Conservation (phyloP, 805 yeast genomes). For the Ogataea nitratoaversa region DNA sequence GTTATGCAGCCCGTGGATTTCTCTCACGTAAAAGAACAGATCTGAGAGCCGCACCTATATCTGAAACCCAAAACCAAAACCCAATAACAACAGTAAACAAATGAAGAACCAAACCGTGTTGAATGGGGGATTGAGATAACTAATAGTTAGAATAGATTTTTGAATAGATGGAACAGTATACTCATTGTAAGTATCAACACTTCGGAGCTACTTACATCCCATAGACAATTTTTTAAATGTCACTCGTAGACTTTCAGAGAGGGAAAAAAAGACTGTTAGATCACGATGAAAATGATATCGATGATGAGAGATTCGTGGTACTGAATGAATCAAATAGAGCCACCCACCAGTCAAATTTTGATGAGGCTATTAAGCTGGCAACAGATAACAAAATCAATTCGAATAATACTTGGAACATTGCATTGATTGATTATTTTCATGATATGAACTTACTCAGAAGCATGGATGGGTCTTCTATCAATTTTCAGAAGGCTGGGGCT, state of each 20-base stretch:
- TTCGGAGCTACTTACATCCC: no score
- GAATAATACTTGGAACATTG: slow-evolving; percentile 47
- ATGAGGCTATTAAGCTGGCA: slow-evolving; percentile 22
- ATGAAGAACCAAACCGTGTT: no score
- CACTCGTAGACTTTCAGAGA: background rate
- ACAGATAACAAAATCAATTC: slow-evolving; percentile 42
- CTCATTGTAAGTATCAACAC: no score
- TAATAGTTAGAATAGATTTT: no score
- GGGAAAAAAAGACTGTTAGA: slow-evolving; percentile 6
- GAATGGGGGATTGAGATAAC: no score
- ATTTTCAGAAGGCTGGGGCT: slow-evolving; percentile 42
- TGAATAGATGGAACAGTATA: no score
- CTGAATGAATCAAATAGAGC: slow-evolving; percentile 6
- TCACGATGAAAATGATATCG: slow-evolving; percentile 2
- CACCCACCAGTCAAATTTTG: slow-evolving; percentile 18
- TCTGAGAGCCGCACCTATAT: no score
- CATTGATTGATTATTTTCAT: slow-evolving; percentile 48
- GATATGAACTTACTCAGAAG: slow-evolving; percentile 41
- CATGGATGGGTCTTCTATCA: slow-evolving; percentile 41
- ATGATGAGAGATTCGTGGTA: slow-evolving; percentile 3
- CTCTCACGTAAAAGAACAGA: no score
- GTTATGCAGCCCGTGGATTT: background rate
- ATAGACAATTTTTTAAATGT: no score
- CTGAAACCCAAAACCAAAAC: background rate
- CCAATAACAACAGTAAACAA: background rate